Evolutionary conservation across 1,284 basidiomycete species (phyloP).

Genomic region (Termitomyces sp.): DNA sequence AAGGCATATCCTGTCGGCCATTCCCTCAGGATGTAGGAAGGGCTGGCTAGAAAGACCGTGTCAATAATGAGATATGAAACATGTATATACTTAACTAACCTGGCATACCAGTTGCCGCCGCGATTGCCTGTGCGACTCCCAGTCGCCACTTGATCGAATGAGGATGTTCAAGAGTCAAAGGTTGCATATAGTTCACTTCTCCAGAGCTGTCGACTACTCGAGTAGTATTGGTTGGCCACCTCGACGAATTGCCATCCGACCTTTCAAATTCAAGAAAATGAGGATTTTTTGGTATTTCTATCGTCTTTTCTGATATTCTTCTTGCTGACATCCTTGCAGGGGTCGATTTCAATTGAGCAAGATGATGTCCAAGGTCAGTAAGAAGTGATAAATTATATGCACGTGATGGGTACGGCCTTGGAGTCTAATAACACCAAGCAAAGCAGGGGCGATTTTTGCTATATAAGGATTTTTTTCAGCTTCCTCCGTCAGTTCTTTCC

Average conservation of each 20-base stretch:
- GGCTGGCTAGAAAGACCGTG: slow-evolving; percentile 35
- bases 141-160: slow-evolving; percentile 57
- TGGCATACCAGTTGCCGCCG: slow-evolving; percentile 43
- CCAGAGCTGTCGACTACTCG: slow-evolving; percentile 50
- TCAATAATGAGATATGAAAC: neutral
- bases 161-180: slow-evolving; percentile 43
- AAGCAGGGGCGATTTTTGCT: neutral
- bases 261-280: slow-evolving; percentile 52
- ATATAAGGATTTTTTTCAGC: neutral
- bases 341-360: neutral
- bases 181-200: slow-evolving; percentile 65
- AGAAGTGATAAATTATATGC: neutral
- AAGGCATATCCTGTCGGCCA: slow-evolving; percentile 70
- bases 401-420: slow-evolving; percentile 1
- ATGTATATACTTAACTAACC: slow-evolving; percentile 31
- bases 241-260: slow-evolving; percentile 49
- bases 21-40: slow-evolving; percentile 52
- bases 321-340: slow-evolving; percentile 34
- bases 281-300: slow-evolving; percentile 44
- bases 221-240: slow-evolving; percentile 55
- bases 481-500: neutral
- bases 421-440: slow-evolving; percentile 2
- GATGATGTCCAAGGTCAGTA: neutral
- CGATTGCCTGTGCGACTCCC: slow-evolving; percentile 50
- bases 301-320: slow-evolving; percentile 23